Percentiles rank a stretch among this genome's conserved stretches.
phyloP scores from a whole-genome alignment of 2,329 filamentous ascomycete genomes.

The Volutella citrinella region DNA sequence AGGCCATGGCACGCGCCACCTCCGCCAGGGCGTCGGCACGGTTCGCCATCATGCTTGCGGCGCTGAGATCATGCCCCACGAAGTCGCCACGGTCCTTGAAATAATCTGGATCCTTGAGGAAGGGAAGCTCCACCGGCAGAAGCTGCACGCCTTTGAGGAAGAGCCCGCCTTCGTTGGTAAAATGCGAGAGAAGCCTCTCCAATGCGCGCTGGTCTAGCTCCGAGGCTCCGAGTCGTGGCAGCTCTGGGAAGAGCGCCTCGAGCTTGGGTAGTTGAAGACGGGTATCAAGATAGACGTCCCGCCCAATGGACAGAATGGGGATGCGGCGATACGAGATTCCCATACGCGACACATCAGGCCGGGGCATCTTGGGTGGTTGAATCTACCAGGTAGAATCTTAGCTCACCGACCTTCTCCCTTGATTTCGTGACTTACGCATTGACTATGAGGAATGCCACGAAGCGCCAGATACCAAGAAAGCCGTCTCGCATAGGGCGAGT shows the following conservation, averaged over 20 bases:
- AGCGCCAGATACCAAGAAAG: slow-evolving; percentile 67
- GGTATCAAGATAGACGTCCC: slow-evolving; percentile 67
- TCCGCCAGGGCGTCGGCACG: slow-evolving; percentile 56
- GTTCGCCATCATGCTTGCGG: slow-evolving; percentile 20
- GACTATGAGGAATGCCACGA: slow-evolving; percentile 60
- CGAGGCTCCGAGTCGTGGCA: slow-evolving; percentile 35
- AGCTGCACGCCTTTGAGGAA: slow-evolving; percentile 52
- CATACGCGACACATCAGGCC: slow-evolving; percentile 59
- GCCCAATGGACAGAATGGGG: slow-evolving; percentile 63
- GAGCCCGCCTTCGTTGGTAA: slow-evolving; percentile 54
- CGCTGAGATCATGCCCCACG: slow-evolving; percentile 24
- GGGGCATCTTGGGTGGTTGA: slow-evolving; percentile 64
- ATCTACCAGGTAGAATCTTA: too few species aligned
- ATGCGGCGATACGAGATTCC: slow-evolving; percentile 68
- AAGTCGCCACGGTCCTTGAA: slow-evolving; percentile 52
- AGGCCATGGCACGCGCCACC: slow-evolving; percentile 50
- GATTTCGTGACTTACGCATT: slow-evolving; percentile 58
- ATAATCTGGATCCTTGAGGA: slow-evolving; percentile 57
- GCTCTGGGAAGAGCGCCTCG: slow-evolving; percentile 50
- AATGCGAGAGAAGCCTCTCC: slow-evolving; percentile 53
- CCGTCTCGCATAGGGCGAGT: slow-evolving; percentile 62
- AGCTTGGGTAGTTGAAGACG: slow-evolving; percentile 66
- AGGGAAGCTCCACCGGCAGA: slow-evolving; percentile 53
- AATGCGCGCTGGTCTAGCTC: slow-evolving; percentile 41
- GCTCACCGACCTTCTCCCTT: too few species aligned